Base-by-base conservation (phyloP, 2,329 filamentous ascomycete genomes). In the Ampelomyces quisqualis region DNA sequence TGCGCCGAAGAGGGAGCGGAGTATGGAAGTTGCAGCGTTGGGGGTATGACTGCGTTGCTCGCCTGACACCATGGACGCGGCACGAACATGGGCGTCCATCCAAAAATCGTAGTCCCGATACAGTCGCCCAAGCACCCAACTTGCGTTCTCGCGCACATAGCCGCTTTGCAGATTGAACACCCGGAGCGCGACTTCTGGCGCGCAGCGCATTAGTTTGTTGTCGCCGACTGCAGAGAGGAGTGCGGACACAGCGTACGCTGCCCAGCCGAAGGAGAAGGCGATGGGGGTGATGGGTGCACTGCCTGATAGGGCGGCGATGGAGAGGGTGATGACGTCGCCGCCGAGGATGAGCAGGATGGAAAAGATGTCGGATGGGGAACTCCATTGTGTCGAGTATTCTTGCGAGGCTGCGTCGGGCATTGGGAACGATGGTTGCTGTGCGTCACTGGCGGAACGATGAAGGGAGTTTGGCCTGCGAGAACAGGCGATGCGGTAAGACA, bases 231-330 rank as follows among this genome's bases (percentile, higher is more conserved):
- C 13, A 5, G 10, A n/a, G 27, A 17, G 41, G n/a, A 35, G 21
- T 7, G 22, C n/a, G 9, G 7, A 15, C n/a, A 35, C 4, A 2
- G 21, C 15, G 14, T 70, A 71, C 1, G 67, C 59, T 0, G 70
- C 68, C 67, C 69, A 72, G 43, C 67, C 66, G 39, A 72, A 72
- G 3, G 67, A 70, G 38, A 71, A 71, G 5, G 60, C 57, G 0
- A 69, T 60, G 0, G 68, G 69, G 0, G 58, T 62, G 11, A 67
- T 7, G 9, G 15, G 11, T 1, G 39, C 27, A n/a, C n/a, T n/a
- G 2, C 66, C 65, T 2, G 57, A 39, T 1, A 63, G 41, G 32
- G 70, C 67, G 1, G 68, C 67, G 5, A 70, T 37, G 1, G 69
- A 67, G n/a, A 46, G 48, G 14, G 52, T 45, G 14, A 72, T 53